Conservation (phyloP, 2,329 filamentous ascomycete species). For the Colletotrichum endophyticum region DNA sequence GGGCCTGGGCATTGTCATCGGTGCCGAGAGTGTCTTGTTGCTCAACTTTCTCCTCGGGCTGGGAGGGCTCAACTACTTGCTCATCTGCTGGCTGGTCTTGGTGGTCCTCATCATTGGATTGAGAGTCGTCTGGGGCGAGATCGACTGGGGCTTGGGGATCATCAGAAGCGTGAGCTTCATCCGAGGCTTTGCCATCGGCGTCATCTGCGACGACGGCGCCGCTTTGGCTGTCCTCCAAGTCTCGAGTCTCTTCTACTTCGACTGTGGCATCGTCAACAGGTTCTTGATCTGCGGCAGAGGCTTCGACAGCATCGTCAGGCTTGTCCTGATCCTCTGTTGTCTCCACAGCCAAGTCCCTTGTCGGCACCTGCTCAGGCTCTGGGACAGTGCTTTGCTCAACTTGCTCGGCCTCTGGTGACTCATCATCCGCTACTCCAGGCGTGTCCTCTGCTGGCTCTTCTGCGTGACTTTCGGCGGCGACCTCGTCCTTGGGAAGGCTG, state of each 20-base stretch:
- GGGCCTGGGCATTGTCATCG: conserved; percentile 31
- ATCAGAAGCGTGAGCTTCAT: background rate
- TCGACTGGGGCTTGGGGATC: background rate
- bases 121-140: background rate
- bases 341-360: background rate
- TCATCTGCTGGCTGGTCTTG: background rate
- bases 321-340: background rate
- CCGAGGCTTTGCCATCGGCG: background rate
- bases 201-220: background rate
- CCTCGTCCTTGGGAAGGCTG: background rate
- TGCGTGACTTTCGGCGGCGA: background rate
- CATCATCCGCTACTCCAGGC: background rate
- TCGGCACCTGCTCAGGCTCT: background rate
- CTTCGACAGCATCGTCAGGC: background rate
- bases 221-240: background rate
- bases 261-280: background rate
- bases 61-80: background rate
- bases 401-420: background rate
- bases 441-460: background rate
- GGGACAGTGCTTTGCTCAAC: background rate
- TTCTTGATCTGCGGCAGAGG: background rate
- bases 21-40: background rate
- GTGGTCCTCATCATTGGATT: background rate
- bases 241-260: background rate
- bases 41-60: background rate